Percentiles rank a stretch among this genome's conserved stretches.
These are phyloP conservation scores for Grosmannia penicillata DNA, from an alignment of 2,329 filamentous ascomycete genomes.

Conservation along the genomic window DNA sequence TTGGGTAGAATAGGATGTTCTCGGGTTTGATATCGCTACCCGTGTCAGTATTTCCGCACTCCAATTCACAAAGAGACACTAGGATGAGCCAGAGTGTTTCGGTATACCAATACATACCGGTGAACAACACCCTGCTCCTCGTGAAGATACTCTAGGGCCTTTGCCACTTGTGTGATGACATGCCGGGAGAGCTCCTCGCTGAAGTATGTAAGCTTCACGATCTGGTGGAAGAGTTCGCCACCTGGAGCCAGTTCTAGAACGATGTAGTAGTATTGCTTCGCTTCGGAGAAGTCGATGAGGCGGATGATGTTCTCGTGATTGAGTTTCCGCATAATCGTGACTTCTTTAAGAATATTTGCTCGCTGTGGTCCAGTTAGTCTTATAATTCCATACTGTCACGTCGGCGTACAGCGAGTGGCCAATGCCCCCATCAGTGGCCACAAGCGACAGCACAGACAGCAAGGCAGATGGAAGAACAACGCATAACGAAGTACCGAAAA, in stretches of 20 bases:
- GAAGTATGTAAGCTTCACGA: conserved; percentile 95
- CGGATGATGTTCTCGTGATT: conserved; percentile 95
- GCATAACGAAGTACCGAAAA: background rate
- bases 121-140: conserved; percentile 93
- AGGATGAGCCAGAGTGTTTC: too few relatives aligned
- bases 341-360: conserved; percentile 95
- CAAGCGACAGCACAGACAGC: too few relatives aligned
- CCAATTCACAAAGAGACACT: too few relatives aligned
- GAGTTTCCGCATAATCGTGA: conserved; percentile 94
- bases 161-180: conserved; percentile 89
- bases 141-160: conserved; percentile 84
- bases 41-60: conserved; percentile 8
- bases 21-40: conserved; percentile 92
- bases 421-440: too few relatives aligned
- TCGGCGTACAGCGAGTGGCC: too few relatives aligned
- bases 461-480: too few relatives aligned
- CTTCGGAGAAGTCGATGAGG: conserved; percentile 86
- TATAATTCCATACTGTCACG: too few relatives aligned
- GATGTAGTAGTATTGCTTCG: conserved; percentile 92
- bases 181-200: conserved; percentile 91
- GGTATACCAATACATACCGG: conserved; percentile 72
- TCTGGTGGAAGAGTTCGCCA: conserved; percentile 95
- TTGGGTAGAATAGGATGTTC: conserved; percentile 86
- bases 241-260: conserved; percentile 89
- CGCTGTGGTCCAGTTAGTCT: conserved; percentile 40